These are phyloP conservation scores for Rosa persica DNA, from an alignment of 306 rosid species.

Conservation along the genomic window DNA sequence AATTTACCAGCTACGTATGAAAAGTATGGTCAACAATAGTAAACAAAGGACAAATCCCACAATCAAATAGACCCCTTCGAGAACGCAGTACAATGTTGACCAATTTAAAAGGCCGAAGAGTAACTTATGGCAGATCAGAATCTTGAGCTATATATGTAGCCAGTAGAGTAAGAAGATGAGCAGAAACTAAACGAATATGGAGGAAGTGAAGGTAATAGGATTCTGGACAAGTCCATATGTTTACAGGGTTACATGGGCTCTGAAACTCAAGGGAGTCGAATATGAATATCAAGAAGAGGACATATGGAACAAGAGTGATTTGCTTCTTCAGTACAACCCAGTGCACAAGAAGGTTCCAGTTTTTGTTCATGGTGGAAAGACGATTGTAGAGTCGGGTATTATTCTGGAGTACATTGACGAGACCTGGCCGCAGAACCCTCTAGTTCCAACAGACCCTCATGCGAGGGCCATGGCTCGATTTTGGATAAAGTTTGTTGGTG, in stretches of 20 bases:
- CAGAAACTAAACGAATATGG: neutral
- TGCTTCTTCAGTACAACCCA: slow-evolving; percentile 15
- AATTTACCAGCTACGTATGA: no score
- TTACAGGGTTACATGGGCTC: slow-evolving; percentile 28
- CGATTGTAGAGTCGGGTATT: slow-evolving; percentile 8
- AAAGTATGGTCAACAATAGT: no score
- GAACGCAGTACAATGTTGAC: neutral
- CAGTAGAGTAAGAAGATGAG: neutral
- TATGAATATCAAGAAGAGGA: slow-evolving; percentile 9
- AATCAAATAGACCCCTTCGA: no score
- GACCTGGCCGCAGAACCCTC: slow-evolving; percentile 13
- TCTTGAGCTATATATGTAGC: neutral
- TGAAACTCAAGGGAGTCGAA: slow-evolving; percentile 18
- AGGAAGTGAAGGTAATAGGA: slow-evolving; percentile 22
- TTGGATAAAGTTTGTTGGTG: slow-evolving; percentile 20
- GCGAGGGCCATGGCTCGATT: slow-evolving; percentile 8
- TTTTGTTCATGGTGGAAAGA: slow-evolving; percentile 15
- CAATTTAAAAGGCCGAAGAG: neutral
- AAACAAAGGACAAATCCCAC: no score
- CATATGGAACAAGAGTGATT: neutral
- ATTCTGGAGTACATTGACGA: slow-evolving; percentile 25
- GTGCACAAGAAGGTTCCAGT: slow-evolving; percentile 15
- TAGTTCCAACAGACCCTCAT: slow-evolving; percentile 19
- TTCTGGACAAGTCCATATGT: slow-evolving; percentile 13
- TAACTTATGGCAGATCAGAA: neutral